A percentile compares a stretch with the other conserved stretches of the same genome.
These are phyloP conservation scores for Amoebophrya sp. DNA, from an alignment of 169 alveolate genomes.

Conservation along the genomic window DNA sequence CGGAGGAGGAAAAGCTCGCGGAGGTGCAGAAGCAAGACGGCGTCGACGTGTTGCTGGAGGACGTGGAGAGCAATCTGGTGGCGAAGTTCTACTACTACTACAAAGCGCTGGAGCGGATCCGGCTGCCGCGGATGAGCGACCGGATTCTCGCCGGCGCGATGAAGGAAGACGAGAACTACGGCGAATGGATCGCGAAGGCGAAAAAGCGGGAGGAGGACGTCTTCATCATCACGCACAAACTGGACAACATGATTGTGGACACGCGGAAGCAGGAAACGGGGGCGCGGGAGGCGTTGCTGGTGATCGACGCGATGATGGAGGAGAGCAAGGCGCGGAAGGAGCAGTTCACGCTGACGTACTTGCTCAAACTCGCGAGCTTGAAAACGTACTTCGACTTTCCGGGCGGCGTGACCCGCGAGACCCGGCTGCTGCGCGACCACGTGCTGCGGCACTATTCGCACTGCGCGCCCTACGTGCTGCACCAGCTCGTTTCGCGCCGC, in stretches of 20 bases:
- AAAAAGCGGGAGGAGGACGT: not conserved
- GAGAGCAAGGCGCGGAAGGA: not conserved
- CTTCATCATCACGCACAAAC: not conserved
- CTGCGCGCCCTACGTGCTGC: not conserved
- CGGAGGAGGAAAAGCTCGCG: not conserved
- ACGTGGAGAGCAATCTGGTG: not conserved
- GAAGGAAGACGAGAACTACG: not conserved
- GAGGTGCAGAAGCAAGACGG: not conserved
- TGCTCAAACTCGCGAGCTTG: not conserved
- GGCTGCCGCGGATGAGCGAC: not conserved
- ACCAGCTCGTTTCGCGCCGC: not conserved
- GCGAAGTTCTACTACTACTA: not conserved
- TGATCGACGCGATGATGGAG: not conserved
- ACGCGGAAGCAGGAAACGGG: not conserved
- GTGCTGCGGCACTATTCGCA: not conserved
- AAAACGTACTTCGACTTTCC: not conserved
- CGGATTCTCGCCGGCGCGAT: not conserved
- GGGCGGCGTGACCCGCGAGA: not conserved
- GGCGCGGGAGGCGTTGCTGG: not conserved
- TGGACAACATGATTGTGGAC: not conserved
- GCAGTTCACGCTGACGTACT: not conserved
- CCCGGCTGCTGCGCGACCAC: not conserved
- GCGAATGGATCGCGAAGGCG: not conserved
- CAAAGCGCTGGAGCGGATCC: not conserved
- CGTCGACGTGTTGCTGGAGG: not conserved